phyloP scores from a whole-genome alignment of 2,329 filamentous ascomycete genomes.

The Cercospora canescens region DNA sequence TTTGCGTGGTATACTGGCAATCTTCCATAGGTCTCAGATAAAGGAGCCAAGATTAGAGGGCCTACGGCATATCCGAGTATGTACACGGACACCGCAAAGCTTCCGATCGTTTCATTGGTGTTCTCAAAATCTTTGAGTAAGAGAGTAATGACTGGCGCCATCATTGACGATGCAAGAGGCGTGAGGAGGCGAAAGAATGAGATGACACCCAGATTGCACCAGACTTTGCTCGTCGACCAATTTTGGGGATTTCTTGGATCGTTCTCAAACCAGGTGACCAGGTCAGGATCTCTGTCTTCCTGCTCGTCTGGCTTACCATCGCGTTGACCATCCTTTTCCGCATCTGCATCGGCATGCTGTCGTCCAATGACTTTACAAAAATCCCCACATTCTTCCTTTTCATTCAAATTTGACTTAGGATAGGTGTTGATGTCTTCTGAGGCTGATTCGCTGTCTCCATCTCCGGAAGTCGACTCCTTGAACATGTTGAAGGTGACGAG shows the following conservation, averaged over 20 bases:
- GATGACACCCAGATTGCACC: constrained; percentile 18
- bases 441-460: background rate
- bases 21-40: constrained; percentile 37
- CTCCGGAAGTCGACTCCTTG: background rate
- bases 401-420: background rate
- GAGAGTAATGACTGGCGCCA: constrained; percentile 64
- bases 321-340: background rate
- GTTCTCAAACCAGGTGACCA: constrained; percentile 29
- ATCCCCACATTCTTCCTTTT: background rate
- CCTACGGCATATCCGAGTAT: constrained; percentile 55
- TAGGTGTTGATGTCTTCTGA: background rate
- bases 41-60: constrained; percentile 43
- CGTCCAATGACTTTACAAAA: background rate
- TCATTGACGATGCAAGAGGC: constrained; percentile 59
- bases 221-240: constrained; percentile 51
- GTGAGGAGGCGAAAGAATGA: constrained; percentile 41
- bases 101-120: constrained; percentile 53
- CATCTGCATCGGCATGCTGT: background rate
- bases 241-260: constrained; percentile 59
- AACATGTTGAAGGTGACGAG: background rate
- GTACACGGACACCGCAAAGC: constrained; percentile 64
- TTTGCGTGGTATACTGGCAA: constrained; percentile 29
- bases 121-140: constrained; percentile 63
- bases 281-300: background rate
- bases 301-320: background rate